Base-by-base conservation (phyloP, 208 protist genomes). In the Leptomonas pyrrhocoris region DNA sequence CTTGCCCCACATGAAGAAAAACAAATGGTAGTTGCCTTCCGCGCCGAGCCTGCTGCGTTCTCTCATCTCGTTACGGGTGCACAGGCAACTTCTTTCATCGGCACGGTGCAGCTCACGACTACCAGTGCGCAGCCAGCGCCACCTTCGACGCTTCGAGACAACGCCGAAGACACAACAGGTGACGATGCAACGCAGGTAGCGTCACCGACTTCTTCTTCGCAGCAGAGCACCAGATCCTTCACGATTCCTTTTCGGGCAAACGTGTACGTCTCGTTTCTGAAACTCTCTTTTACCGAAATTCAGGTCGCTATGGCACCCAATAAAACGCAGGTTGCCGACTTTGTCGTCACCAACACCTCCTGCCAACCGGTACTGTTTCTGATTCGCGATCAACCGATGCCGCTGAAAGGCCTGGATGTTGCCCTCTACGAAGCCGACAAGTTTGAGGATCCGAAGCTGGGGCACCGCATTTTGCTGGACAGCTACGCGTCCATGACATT, bases 361-460 rank as follows among this genome's bases (percentile, higher is more conserved):
- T 79, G 78, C 25, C 63, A 84, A 28, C 85, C 88, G 18, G 73
- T 92, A 19, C 68, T 78, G 7, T 93, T 96, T 81, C 82, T 93
- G 15, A 89, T 96, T 66, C 79, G 91, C 23, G 80, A 78, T 45
- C 88, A 89, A 60, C 74, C 75, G 3, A 85, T 92, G 61, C 77
- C 80, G 3, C 56, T 84, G 16, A 86, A 86, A 49, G 84, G 81
- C 25, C 40, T 94, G 3, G 82, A 91, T 25, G 56, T 96, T 6
- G 81, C 74, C 31, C 45, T 96, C 0, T 96, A 93, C 66, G 87
- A 90, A 51, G 72, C 83, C 28, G 86, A 94, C 46, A 80, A 84
- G 23, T 86, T 96, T 68, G 88, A 94, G 31, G 81, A 88, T 30
- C 85, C 91, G 30, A 90, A 90, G 60, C 65, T 94, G 36, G 85